Evolutionary conservation across 1,284 basidiomycete genomes (phyloP), one percentile per base, ranked within the genome.

Genomic region (Ceratobasidium sp.): DNA sequence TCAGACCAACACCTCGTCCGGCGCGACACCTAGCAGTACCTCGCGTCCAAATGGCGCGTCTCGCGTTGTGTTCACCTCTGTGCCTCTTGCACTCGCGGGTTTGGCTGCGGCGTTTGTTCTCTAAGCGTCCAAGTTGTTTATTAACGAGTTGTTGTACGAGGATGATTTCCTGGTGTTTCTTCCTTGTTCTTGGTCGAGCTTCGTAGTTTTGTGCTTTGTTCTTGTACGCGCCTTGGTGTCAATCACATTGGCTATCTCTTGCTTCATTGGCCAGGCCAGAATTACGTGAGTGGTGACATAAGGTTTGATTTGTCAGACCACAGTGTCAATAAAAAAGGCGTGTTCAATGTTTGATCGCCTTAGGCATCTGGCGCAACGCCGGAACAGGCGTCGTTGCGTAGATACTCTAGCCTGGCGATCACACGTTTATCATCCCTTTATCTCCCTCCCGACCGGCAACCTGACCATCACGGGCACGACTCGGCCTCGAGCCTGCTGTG

Each of bases 1-100:
- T 24, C 77, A 78, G 16, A 79, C 81, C 46, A 74, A 79, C 31
- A 76, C 78, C 41, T 66, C 77, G n/a, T 64, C 77, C 43, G 74
- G 61, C 19, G 74, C 75, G 66, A 74, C 72, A n/a, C 77, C 79
- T 22, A 75, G 74, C 53, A 77, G 75, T 34, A 75, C 79, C 63
- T 76, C 76, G 37, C 8, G 7, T 11, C 72, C 74, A 39, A 77
- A 77, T 37, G 75, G 75, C 56, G 77, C 74, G 34, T 76, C 76
- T 27, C 66, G 66, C 27, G 66, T 34, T 3, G 53, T 39, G 22
- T 58, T 69, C 1, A 39, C 66, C 9, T 53, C 66, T 1, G 53
- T 48, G 7, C 53, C 66, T 2, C 51, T 69, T n/a, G 66, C 66
- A 14, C 27, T 69, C 22, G 66, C 31, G 5, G 66, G 49, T 19